These are phyloP conservation scores for Citrus mangshanensis DNA, from an alignment of 345 rosid genomes.

Conservation along the genomic window DNA sequence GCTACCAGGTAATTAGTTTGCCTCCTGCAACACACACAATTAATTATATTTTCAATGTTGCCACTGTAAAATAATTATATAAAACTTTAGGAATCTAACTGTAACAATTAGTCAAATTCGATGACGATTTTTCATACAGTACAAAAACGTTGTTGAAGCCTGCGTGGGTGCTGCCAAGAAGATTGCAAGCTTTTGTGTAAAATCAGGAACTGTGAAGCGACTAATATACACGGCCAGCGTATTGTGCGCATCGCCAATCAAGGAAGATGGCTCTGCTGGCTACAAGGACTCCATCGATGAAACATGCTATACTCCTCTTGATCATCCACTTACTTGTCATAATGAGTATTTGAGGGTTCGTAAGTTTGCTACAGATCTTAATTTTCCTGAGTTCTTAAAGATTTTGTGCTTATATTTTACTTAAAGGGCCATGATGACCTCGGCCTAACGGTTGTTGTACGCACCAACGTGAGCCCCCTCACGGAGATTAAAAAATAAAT, in stretches of 20 bases:
- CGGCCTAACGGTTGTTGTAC: too few species aligned
- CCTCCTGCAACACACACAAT: too few species aligned
- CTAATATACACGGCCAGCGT: conserved; percentile 34
- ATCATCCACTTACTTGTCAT: conserved; percentile 1
- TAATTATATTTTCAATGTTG: too few species aligned
- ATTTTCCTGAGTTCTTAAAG: too few species aligned
- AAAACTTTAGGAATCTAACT: too few species aligned
- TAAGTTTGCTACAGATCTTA: background rate
- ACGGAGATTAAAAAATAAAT: too few species aligned
- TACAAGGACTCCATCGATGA: conserved; percentile 32
- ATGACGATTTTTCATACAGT: background rate
- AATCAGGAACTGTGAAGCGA: conserved; percentile 25
- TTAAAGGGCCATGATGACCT: background rate
- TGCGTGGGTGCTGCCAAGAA: conserved; percentile 17
- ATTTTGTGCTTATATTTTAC: background rate
- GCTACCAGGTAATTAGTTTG: conserved; percentile 1
- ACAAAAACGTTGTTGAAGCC: conserved; percentile 14
- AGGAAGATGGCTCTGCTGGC: conserved; percentile 13
- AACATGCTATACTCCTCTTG: conserved; percentile 36
- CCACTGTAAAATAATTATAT: too few species aligned
- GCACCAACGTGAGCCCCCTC: too few species aligned
- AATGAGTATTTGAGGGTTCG: background rate
- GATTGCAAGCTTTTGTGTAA: conserved; percentile 22
- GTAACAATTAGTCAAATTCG: too few species aligned
- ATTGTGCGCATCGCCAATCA: conserved; percentile 24